A percentile compares a stretch with the other conserved stretches of the same genome.
Conservation (phyloP, 208 protist species). For the Trypanosomatidae sp. region DNA sequence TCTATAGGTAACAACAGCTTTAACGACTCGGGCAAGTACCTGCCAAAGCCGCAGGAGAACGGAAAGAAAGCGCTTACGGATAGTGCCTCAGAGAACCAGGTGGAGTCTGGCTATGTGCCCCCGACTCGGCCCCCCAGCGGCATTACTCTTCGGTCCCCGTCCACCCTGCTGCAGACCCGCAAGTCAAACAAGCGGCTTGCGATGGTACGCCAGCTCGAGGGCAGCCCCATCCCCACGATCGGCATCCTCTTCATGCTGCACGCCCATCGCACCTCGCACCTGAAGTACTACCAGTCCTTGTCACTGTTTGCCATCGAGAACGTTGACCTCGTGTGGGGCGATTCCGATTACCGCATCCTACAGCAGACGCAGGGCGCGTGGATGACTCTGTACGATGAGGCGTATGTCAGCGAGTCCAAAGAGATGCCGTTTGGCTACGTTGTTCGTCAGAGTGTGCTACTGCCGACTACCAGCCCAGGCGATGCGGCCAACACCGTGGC, state of each 20-base stretch:
- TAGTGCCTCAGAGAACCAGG: background rate
- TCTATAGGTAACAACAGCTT: conserved; percentile 43
- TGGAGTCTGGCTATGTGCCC: background rate
- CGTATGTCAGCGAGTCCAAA: conserved; percentile 48
- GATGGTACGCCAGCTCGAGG: conserved; percentile 29
- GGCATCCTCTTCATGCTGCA: conserved; percentile 75
- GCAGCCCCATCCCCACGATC: conserved; percentile 70
- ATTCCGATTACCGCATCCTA: conserved; percentile 27
- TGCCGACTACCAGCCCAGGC: conserved; percentile 12
- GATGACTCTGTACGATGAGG: conserved; percentile 69
- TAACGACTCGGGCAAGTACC: conserved; percentile 31
- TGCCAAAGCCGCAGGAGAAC: conserved; percentile 34
- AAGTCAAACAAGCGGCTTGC: conserved; percentile 30
- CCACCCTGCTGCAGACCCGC: conserved; percentile 13
- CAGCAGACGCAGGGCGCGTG: conserved; percentile 62
- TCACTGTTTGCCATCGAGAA: conserved; percentile 74
- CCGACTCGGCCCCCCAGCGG: conserved; percentile 9
- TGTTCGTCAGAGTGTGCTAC: conserved; percentile 17
- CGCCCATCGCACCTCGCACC: conserved; percentile 73
- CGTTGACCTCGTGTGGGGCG: conserved; percentile 62
- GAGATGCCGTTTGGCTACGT: conserved; percentile 21
- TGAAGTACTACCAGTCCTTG: conserved; percentile 82
- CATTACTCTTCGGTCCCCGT: conserved; percentile 9
- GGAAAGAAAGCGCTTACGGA: background rate
- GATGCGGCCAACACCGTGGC: background rate